These are phyloP conservation scores for Xylaria scruposa DNA, from an alignment of 495 filamentous ascomycete species.

Conservation along the genomic window DNA sequence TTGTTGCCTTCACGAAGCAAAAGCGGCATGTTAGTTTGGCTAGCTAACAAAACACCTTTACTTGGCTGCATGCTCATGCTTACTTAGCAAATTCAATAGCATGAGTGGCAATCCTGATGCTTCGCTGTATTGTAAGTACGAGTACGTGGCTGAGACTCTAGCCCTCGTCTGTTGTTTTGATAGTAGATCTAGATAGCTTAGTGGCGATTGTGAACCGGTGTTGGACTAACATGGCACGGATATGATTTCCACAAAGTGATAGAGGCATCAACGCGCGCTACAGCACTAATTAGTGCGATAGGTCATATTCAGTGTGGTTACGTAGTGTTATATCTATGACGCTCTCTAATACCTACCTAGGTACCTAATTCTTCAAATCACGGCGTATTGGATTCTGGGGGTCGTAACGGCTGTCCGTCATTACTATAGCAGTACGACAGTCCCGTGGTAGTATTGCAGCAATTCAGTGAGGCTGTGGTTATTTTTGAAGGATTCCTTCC, in stretches of 20 bases:
- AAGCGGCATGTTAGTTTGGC: background rate
- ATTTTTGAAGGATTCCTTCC: background rate
- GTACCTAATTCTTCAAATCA: background rate
- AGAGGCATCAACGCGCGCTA: background rate
- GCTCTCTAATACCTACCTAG: background rate
- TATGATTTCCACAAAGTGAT: no score
- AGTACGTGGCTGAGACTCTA: background rate
- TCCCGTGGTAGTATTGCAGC: background rate
- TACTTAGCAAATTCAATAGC: background rate
- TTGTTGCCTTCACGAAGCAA: background rate
- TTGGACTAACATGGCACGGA: background rate
- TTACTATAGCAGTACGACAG: background rate
- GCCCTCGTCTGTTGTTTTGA: background rate
- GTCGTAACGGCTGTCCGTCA: background rate
- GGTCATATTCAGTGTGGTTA: background rate
- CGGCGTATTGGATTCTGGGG: background rate
- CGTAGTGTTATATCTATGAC: background rate
- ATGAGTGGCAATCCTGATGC: background rate
- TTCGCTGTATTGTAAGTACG: background rate
- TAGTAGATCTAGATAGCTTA: background rate
- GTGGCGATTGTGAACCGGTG: background rate
- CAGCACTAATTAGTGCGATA: background rate
- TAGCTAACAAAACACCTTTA: background rate
- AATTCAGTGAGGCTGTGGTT: background rate
- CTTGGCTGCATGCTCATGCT: background rate